These are phyloP conservation scores for Alternaria panax DNA, from an alignment of 2,329 filamentous ascomycete species.

Conservation along the genomic window DNA sequence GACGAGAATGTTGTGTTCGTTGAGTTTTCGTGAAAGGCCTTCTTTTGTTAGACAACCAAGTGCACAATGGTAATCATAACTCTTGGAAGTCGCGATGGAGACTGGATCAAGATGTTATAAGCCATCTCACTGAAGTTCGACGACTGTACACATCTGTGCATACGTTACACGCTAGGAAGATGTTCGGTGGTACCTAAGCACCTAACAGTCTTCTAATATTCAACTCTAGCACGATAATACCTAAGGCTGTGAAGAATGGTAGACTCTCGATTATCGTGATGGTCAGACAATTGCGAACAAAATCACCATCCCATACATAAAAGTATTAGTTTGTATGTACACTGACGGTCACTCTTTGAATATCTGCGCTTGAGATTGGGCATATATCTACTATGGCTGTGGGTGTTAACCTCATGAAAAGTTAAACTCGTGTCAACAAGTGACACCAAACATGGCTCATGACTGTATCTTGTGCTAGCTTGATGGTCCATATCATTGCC, in stretches of 20 bases:
- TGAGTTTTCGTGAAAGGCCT: background rate
- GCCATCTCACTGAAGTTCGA: background rate
- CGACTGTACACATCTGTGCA: background rate
- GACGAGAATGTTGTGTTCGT: constrained; percentile 15
- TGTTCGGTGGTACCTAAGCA: background rate
- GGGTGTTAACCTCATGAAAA: background rate
- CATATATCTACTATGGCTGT: background rate
- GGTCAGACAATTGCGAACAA: background rate
- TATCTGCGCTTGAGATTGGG: background rate
- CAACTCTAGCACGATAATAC: too few species aligned
- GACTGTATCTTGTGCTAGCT: background rate
- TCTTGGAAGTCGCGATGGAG: background rate
- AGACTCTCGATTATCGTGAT: background rate
- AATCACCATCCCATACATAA: background rate
- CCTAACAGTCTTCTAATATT: too few species aligned
- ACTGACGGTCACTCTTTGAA: background rate
- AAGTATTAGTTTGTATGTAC: background rate
- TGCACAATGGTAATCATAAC: background rate
- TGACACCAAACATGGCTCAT: background rate
- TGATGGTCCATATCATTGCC: background rate
- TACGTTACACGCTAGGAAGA: background rate
- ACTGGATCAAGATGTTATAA: background rate
- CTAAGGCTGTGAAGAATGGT: background rate
- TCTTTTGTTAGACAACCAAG: background rate
- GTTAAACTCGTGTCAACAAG: background rate